These are phyloP conservation scores for Linderniella brevidens DNA, from an alignment of 257 asterid species.

Conservation along the genomic window DNA sequence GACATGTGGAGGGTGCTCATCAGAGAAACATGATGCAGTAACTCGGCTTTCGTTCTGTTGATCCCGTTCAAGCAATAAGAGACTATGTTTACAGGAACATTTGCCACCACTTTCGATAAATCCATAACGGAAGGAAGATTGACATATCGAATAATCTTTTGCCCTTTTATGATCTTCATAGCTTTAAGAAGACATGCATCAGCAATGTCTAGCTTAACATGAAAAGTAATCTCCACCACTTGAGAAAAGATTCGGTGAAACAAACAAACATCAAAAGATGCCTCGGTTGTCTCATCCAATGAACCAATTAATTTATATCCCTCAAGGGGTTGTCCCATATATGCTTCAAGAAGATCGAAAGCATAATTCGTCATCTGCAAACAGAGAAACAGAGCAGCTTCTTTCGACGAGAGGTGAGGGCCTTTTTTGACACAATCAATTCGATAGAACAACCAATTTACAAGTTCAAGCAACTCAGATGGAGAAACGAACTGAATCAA, in stretches of 20 bases:
- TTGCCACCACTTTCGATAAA: conserved; percentile 40
- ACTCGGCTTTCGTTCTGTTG: conserved; percentile 38
- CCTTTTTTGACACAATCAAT: conserved; percentile 24
- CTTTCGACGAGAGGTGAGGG: conserved; percentile 18
- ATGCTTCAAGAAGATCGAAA: conserved; percentile 32
- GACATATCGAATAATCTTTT: conserved; percentile 19
- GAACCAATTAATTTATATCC: conserved; percentile 12
- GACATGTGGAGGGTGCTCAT: conserved; percentile 56
- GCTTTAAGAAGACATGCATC: conserved; percentile 65
- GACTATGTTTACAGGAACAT: conserved; percentile 31
- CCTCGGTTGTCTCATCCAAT: conserved; percentile 21
- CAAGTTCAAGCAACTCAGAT: conserved; percentile 42
- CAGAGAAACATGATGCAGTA: conserved; percentile 39
- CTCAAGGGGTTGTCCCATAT: conserved; percentile 20
- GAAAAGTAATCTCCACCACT: conserved; percentile 29
- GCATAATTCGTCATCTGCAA: conserved; percentile 48
- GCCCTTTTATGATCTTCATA: conserved; percentile 34
- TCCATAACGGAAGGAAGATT: conserved; percentile 29
- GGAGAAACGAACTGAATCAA: conserved; percentile 28
- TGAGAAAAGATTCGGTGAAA: conserved; percentile 35
- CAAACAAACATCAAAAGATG: conserved; percentile 21
- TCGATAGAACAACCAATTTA: conserved; percentile 46
- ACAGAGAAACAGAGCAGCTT: conserved; percentile 29
- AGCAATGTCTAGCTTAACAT: conserved; percentile 40
- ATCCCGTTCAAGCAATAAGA: conserved; percentile 42